Evolutionary conservation across 306 rosid genomes (phyloP).

Genomic region (Trifolium dubium): DNA sequence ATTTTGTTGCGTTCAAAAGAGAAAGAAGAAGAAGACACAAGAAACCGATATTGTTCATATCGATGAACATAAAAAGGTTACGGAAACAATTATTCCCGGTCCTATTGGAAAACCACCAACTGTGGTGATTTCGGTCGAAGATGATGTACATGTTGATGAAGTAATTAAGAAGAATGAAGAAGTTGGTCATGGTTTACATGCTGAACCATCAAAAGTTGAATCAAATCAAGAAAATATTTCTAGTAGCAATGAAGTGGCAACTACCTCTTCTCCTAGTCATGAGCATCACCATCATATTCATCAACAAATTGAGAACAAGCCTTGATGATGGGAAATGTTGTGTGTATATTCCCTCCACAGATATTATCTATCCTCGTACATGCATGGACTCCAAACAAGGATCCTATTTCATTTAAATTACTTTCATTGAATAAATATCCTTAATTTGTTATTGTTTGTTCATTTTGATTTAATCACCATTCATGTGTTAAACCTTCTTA

Average conservation of each 20-base stretch:
- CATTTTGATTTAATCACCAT: neutral
- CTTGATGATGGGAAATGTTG: conserved; percentile 41
- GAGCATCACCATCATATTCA: conserved; percentile 27
- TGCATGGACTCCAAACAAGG: conserved; percentile 23
- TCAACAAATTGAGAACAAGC: conserved; percentile 46
- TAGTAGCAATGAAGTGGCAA: conserved; percentile 34
- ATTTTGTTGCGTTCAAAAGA: conserved; percentile 57
- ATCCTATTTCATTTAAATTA: conserved; percentile 11
- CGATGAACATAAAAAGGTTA: conserved; percentile 63
- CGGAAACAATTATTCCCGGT: conserved; percentile 59
- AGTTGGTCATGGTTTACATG: conserved; percentile 48
- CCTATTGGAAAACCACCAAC: conserved; percentile 56
- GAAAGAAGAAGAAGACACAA: conserved; percentile 62
- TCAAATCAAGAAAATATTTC: conserved; percentile 23
- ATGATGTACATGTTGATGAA: conserved; percentile 66
- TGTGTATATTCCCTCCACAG: neutral
- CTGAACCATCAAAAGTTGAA: conserved; percentile 41
- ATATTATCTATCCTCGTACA: conserved; percentile 24
- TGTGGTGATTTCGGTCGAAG: conserved; percentile 60
- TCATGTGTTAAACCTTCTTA: neutral
- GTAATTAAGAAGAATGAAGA: conserved; percentile 49
- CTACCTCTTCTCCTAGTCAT: conserved; percentile 32
- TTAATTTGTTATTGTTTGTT: neutral
- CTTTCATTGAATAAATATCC: conserved; percentile 12
- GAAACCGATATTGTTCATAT: conserved; percentile 57